Base-by-base conservation (phyloP, 129 eudicot genomes). In the Saposhnikovia divaricata region DNA sequence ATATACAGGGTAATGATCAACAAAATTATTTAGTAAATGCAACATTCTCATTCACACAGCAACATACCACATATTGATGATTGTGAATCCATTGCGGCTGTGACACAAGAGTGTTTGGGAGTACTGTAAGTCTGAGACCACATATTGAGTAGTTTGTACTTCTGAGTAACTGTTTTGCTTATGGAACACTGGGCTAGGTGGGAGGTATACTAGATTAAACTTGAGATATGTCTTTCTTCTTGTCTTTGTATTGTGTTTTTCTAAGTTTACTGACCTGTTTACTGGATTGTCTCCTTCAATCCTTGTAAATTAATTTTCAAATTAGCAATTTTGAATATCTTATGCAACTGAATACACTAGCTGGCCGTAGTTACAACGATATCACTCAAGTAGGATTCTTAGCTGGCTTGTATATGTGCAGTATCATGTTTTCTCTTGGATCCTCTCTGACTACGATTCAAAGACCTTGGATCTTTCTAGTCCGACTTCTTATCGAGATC, bases 341-440 rank as follows among this genome's bases (percentile, higher is more conserved):
- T 43, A 96, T 96, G 99, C 99, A 92, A 86, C 99, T 96, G 78
- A 96, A 96, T 82, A 96, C 99, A 76, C 89, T 96, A 81, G 99
- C 99, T 81, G 99, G 99, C 48, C 96, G 99, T 75, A 92, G 93
- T 84, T 96, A 92, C 85, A 96, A 96, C 82, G 99, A 96, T 85
- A 96, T 96, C 51, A 96, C 99, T 75, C 99, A 95, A 92, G 99
- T 95, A 70, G 37, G 65, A 38, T 48, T 47, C 81, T n/a, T 74
- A 61, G 31, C 77, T 39, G 80, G 31, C n/a, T n/a, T 6, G 61
- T 59, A 34, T 23, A 8, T 59, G 63, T 92, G 87, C 92, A 96
- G 99, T 96, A 96, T 86, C 99, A 97, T 28, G 97, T 96, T 70
- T 96, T 96, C 81, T 98, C 99, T 45, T 96, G 99, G 99, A 89